Evolutionary conservation across 176 grass and related monocot genomes (phyloP).

Genomic region (Paspalum notatum): DNA sequence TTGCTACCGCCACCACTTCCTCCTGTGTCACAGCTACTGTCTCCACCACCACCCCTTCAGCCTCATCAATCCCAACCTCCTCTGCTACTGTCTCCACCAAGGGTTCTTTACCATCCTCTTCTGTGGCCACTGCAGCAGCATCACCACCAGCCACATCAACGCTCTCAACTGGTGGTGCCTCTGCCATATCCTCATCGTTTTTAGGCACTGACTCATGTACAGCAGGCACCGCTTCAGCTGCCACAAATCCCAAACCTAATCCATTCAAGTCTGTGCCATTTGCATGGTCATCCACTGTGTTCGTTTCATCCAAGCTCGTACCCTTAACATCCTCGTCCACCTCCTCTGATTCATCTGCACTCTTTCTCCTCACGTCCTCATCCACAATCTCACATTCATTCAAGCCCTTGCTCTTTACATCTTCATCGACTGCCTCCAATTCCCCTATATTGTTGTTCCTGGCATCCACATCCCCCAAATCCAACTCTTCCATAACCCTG

Average conservation of each 20-base stretch:
- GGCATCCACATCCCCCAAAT: slow-evolving; percentile 25
- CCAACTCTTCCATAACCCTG: slow-evolving; percentile 15
- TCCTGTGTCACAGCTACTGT: slow-evolving; percentile 22
- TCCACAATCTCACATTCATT: background rate
- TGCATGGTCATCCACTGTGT: background rate
- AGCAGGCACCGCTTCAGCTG: background rate
- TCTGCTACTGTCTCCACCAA: slow-evolving; percentile 26
- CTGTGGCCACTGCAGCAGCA: background rate
- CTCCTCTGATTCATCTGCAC: background rate
- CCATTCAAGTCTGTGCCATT: background rate
- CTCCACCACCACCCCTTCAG: background rate
- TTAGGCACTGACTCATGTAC: background rate
- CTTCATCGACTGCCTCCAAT: slow-evolving; percentile 11
- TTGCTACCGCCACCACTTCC: slow-evolving; percentile 30
- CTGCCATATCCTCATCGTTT: background rate
- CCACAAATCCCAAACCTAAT: slow-evolving; percentile 20
- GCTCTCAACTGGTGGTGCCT: background rate
- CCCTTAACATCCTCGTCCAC: slow-evolving; percentile 26
- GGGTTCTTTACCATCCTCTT: slow-evolving; percentile 38
- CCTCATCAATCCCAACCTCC: background rate
- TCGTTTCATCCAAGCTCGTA: slow-evolving; percentile 25
- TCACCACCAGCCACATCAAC: slow-evolving; percentile 21
- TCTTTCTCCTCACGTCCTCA: slow-evolving; percentile 13
- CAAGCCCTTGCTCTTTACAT: background rate
- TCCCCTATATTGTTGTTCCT: slow-evolving; percentile 35